Evolutionary conservation across 148 eudicot genomes (phyloP), one percentile per base, ranked within the genome.

Genomic region (Drosera capensis): DNA sequence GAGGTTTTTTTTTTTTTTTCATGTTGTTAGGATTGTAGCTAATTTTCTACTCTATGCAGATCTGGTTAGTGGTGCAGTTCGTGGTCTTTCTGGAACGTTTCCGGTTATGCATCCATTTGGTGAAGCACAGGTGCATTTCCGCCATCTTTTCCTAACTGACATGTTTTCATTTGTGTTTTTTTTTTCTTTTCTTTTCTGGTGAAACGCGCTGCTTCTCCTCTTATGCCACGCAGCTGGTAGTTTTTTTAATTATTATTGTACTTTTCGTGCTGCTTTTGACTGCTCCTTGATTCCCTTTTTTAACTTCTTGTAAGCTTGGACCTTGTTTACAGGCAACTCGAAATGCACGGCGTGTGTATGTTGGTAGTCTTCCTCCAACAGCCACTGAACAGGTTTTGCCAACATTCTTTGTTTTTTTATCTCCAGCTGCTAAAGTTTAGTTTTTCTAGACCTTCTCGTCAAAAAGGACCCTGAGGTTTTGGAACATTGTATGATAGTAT

Each of bases 311-410:
- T 20, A 31, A 54, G 48, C 40, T 23, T 25, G 19, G 16, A 14
- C 16, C 56, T 46, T 20, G 40, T 46, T 67, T 15, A n/a, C 79
- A 92, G 95, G 95, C 99, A 52, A 90, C 99, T 46, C 67, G 99
- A 46, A 95, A 84, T 70, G 95, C 95, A 60, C 77, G 99, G 17
- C 82, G 95, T 43, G 80, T 90, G 35, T 90, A 90, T 78, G 99
- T 90, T 67, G 99, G 99, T 64, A 95, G 99, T 17, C 88, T 90
- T 34, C 65, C 99, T 28, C 85, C 94, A 0, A 71, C 78, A 22
- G 95, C 99, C 13, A 85, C 78, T 66, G 99, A 90, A 64, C 95
- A 90, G 99, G 99, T 90, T 44, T 40, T 22, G n/a, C n/a, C n/a
- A n/a, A n/a, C n/a, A n/a, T n/a, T n/a, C n/a, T n/a, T n/a, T n/a